Conservation (phyloP, 768 basidiomycete species). For the Kwoniella bestiolae region DNA sequence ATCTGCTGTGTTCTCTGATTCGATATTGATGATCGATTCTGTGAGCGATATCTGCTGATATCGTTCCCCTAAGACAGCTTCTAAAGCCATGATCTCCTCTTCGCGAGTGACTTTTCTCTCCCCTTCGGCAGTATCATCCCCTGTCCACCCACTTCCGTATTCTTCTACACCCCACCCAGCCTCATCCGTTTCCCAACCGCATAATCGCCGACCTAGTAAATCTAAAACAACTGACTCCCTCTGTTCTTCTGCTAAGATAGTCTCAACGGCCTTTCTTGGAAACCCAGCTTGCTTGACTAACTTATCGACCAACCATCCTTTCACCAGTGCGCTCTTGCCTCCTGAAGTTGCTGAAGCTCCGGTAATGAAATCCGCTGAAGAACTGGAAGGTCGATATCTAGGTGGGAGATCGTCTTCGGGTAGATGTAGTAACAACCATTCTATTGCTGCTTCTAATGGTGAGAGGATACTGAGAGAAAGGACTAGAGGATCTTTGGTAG, state of each 20-base stretch:
- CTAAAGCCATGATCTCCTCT: conserved; percentile 58
- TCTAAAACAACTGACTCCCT: conserved; percentile 62
- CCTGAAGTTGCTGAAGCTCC: conserved; percentile 40
- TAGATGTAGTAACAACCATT: conserved; percentile 78
- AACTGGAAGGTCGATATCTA: conserved; percentile 52
- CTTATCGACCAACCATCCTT: conserved; percentile 78
- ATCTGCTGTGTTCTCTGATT: conserved; percentile 26
- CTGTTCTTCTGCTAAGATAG: conserved; percentile 60
- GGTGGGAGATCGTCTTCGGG: conserved; percentile 85
- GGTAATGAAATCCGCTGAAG: conserved; percentile 55
- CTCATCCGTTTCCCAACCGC: conserved; percentile 51
- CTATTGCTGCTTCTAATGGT: conserved; percentile 76
- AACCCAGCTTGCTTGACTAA: conserved; percentile 82
- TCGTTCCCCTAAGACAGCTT: conserved; percentile 56
- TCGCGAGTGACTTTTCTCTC: conserved; percentile 46
- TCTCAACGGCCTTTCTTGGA: conserved; percentile 71
- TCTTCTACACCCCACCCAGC: conserved; percentile 54
- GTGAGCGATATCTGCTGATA: conserved; percentile 35
- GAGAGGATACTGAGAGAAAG: conserved; percentile 63
- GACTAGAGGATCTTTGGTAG: conserved; percentile 65
- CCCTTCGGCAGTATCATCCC: conserved; percentile 36
- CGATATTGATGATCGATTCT: conserved; percentile 48
- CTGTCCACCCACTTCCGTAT: conserved; percentile 35
- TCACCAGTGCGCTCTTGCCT: conserved; percentile 61
- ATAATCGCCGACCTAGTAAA: conserved; percentile 59